Evolutionary conservation across 345 rosid genomes (phyloP).

Genomic region (Rubroshorea leprosula): DNA sequence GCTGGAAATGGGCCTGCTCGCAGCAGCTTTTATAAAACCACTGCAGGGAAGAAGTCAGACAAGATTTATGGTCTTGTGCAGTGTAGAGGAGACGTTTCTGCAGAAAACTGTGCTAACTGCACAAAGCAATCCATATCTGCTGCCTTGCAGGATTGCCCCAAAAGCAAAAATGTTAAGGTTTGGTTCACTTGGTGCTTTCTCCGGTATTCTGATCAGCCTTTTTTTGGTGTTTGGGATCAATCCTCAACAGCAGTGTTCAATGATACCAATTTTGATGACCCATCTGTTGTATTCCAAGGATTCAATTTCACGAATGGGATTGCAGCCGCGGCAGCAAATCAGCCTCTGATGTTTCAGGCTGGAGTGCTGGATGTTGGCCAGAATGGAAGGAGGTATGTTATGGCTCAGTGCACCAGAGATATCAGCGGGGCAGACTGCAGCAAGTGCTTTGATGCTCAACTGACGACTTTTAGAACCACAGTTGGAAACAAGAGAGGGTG

Average conservation of each 20-base stretch:
- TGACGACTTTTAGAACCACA: conserved; percentile 24
- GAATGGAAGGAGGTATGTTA: conserved; percentile 35
- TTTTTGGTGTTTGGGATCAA: conserved; percentile 30
- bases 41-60: conserved; percentile 18
- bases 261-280: conserved; percentile 30
- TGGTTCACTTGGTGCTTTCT: conserved; percentile 36
- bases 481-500: conserved; percentile 37
- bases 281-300: conserved; percentile 22
- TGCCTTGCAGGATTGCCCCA: conserved; percentile 19
- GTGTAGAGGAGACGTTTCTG: conserved; percentile 36
- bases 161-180: conserved; percentile 21
- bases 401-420: conserved; percentile 43
- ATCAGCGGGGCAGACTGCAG: conserved; percentile 27
- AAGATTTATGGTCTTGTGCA: conserved; percentile 33
- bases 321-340: conserved; percentile 22
- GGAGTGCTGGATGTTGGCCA: conserved; percentile 29
- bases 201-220: conserved; percentile 25
- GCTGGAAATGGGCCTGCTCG: conserved; percentile 19
- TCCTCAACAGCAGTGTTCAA: conserved; percentile 25
- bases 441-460: conserved; percentile 25
- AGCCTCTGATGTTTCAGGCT: conserved; percentile 27
- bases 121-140: conserved; percentile 17
- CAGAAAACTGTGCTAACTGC: conserved; percentile 26
- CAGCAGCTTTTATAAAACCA: conserved; percentile 26
- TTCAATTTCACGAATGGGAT: conserved; percentile 28